phyloP scores from a whole-genome alignment of 2,329 filamentous ascomycete genomes.

The Lasiodiplodia gonubiensis region DNA sequence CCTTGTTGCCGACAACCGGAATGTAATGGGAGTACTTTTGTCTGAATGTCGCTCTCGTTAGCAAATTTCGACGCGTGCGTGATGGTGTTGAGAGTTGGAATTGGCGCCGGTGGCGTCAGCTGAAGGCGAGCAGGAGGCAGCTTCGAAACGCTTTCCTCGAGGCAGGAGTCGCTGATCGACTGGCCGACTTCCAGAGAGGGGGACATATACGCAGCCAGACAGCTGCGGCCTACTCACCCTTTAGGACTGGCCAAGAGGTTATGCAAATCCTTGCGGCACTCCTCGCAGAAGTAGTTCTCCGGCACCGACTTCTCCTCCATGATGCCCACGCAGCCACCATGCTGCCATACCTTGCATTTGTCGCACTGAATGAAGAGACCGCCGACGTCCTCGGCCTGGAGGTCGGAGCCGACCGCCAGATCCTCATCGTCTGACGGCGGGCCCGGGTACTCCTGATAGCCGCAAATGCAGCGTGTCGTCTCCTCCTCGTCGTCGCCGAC shows the following conservation, averaged over 20 bases:
- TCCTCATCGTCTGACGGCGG: constrained; percentile 63
- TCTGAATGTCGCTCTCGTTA: constrained; percentile 47
- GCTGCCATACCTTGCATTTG: constrained; percentile 96
- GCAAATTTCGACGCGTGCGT: constrained; percentile 13
- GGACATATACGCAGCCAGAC: not conserved
- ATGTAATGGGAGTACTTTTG: constrained; percentile 69
- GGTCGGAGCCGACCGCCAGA: constrained; percentile 58
- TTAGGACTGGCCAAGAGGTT: constrained; percentile 79
- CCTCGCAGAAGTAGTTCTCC: constrained; percentile 97
- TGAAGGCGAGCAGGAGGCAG: constrained; percentile 10
- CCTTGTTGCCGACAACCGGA: constrained; percentile 60
- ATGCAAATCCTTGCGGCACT: constrained; percentile 90
- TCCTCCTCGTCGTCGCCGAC: constrained; percentile 77
- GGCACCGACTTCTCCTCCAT: constrained; percentile 85
- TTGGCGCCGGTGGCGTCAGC: constrained; percentile 29
- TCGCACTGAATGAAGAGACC: constrained; percentile 98
- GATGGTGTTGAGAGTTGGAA: constrained; percentile 3
- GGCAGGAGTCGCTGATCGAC: not conserved
- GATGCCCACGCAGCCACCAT: constrained; percentile 96
- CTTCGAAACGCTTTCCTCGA: not conserved
- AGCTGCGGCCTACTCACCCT: constrained; percentile 68
- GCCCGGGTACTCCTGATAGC: constrained; percentile 92
- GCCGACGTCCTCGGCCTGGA: constrained; percentile 74
- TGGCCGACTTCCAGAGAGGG: not conserved
- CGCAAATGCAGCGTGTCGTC: constrained; percentile 93